These are phyloP conservation scores for Phyllosticta citribraziliensis DNA, from an alignment of 2,329 filamentous ascomycete genomes.

Conservation along the genomic window DNA sequence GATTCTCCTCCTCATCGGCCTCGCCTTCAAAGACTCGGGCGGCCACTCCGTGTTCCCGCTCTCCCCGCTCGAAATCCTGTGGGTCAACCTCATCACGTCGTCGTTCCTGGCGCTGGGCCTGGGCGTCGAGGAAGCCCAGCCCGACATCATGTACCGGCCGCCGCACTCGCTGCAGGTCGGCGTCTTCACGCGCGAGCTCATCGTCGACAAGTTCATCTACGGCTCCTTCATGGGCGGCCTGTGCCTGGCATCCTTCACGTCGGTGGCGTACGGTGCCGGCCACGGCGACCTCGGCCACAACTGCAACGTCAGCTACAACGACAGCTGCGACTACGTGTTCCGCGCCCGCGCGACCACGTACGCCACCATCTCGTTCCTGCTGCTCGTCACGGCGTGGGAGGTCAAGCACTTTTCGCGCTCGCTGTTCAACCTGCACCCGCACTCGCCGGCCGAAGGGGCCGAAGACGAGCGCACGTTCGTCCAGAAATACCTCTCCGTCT, in stretches of 20 bases:
- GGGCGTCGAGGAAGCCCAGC: conserved; percentile 36
- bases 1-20: conserved; percentile 36
- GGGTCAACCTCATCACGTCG: conserved; percentile 39
- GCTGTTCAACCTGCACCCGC: conserved; percentile 38
- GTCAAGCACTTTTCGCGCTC: conserved; percentile 36
- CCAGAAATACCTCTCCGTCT: conserved; percentile 24
- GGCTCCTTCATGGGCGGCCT: conserved; percentile 36
- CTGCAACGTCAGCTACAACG: conserved; percentile 36
- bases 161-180: conserved; percentile 33
- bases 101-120: conserved; percentile 39
- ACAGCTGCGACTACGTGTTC: conserved; percentile 33
- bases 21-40: conserved; percentile 36
- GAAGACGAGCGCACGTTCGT: conserved; percentile 4
- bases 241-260: conserved; percentile 35
- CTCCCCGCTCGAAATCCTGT: conserved; percentile 38
- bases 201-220: conserved; percentile 40
- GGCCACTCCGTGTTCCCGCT: conserved; percentile 36
- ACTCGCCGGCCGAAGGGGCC: conserved; percentile 21
- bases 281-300: conserved; percentile 33
- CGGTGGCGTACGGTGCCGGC: conserved; percentile 35
- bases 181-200: conserved; percentile 37
- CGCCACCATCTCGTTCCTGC: conserved; percentile 33
- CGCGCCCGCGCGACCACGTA: conserved; percentile 37
- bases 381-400: conserved; percentile 40
- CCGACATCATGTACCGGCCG: conserved; percentile 38